A percentile compares a stretch with the other conserved stretches of the same genome.
phyloP scores from a whole-genome alignment of 129 eudicot genomes.

The Pseudognaphalium luteoalbum region DNA sequence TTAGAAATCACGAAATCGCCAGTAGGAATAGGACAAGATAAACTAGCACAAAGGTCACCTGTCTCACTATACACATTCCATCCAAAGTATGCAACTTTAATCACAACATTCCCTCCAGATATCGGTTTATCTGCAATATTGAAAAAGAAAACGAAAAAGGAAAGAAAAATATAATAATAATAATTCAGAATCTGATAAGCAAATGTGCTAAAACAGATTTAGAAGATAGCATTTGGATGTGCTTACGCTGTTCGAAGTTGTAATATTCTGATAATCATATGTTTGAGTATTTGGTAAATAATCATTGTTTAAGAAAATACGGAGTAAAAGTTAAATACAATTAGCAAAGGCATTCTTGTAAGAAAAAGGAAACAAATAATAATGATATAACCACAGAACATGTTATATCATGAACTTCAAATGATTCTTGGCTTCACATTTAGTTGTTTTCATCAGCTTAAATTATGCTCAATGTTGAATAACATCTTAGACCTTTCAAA shows the following conservation, averaged over 20 bases:
- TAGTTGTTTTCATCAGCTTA: background rate
- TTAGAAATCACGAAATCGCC: constrained; percentile 71
- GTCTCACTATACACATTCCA: constrained; percentile 50
- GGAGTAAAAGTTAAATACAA: no score
- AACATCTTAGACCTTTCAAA: background rate
- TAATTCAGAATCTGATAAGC: background rate
- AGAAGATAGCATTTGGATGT: background rate
- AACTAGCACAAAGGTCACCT: constrained; percentile 66
- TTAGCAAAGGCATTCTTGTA: no score
- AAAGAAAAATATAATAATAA: background rate
- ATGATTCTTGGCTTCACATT: background rate
- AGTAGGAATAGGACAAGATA: constrained; percentile 66
- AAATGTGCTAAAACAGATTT: background rate
- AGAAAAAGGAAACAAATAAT: background rate
- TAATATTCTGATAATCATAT: no score
- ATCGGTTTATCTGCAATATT: constrained; percentile 50
- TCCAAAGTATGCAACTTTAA: constrained; percentile 64
- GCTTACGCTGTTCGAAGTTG: background rate
- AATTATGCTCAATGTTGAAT: background rate
- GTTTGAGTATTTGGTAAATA: no score
- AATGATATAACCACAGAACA: background rate
- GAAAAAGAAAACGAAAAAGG: background rate
- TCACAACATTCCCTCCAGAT: constrained; percentile 64
- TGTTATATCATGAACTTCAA: background rate
- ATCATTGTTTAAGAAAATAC: no score